Percentiles rank a stretch among this genome's conserved stretches.
Evolutionary conservation across 495 filamentous ascomycete species (phyloP).

Genomic region (Peziza echinospora): DNA sequence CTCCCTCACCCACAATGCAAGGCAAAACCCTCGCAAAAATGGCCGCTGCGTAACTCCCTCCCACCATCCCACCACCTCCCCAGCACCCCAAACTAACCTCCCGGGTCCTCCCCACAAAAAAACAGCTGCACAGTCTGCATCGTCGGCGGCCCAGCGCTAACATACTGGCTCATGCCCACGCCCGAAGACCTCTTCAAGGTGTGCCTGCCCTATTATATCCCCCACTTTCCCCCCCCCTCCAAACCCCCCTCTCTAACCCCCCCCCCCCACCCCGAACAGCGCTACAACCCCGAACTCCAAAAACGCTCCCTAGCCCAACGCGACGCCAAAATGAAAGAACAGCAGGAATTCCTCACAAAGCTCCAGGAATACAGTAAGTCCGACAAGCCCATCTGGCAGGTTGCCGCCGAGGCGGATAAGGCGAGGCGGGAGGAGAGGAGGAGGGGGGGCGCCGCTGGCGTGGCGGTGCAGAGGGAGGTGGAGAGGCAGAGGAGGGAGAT

Average conservation of each 20-base stretch:
- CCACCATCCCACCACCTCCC: slow-evolving; percentile 4
- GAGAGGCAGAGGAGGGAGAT: slow-evolving; percentile 43
- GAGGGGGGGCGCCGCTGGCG: slow-evolving; percentile 24
- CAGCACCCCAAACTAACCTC: slow-evolving; percentile 7
- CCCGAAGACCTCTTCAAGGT: slow-evolving; percentile 75
- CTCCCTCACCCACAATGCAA: slow-evolving; percentile 16
- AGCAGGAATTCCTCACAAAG: slow-evolving; percentile 62
- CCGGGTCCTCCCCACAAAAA: no score
- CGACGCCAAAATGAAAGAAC: slow-evolving; percentile 52
- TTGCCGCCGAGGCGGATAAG: slow-evolving; percentile 43
- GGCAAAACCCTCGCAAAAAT: slow-evolving; percentile 24
- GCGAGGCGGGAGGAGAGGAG: slow-evolving; percentile 28
- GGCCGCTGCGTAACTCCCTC: slow-evolving; percentile 41
- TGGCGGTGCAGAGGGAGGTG: slow-evolving; percentile 36
- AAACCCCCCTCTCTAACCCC: neutral
- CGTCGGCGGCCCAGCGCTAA: slow-evolving; percentile 67
- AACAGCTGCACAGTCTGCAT: slow-evolving; percentile 45
- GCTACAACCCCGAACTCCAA: slow-evolving; percentile 84
- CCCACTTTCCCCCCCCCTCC: neutral
- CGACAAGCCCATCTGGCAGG: slow-evolving; percentile 69
- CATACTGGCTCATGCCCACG: slow-evolving; percentile 58
- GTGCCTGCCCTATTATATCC: slow-evolving; percentile 4
- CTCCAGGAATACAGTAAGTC: slow-evolving; percentile 81
- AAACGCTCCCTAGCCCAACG: slow-evolving; percentile 58
- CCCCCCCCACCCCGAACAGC: slow-evolving; percentile 22